Evolutionary conservation across 805 yeast species (phyloP).

Genomic region (Lipomyces mesembrius): DNA sequence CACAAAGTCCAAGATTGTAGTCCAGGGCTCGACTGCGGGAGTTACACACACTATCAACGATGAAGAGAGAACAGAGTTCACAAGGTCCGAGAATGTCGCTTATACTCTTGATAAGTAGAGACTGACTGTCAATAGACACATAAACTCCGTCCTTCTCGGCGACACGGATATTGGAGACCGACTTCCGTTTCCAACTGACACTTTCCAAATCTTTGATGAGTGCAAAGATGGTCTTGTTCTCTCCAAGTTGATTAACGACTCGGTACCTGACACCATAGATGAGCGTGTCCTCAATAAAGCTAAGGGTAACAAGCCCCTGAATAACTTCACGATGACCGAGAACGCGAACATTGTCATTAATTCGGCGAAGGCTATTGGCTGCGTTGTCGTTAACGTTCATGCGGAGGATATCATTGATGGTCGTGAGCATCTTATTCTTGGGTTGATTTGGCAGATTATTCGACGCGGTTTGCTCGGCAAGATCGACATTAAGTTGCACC

Average conservation of each 20-base stretch:
- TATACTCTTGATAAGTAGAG: neutral
- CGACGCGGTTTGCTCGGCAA: constrained; percentile 93
- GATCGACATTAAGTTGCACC: constrained; percentile 94
- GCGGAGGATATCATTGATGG: constrained; percentile 97
- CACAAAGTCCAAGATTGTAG: constrained; percentile 71
- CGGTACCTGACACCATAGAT: constrained; percentile 97
- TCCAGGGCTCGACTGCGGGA: constrained; percentile 85
- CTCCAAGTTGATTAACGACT: constrained; percentile 92
- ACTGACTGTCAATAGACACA: constrained; percentile 59
- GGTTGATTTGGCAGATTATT: constrained; percentile 97
- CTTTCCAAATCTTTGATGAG: constrained; percentile 95
- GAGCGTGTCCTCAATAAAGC: constrained; percentile 95
- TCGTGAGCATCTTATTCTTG: constrained; percentile 91
- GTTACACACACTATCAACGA: constrained; percentile 96
- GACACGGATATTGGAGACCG: constrained; percentile 83
- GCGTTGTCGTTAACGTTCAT: constrained; percentile 96
- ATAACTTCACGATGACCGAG: constrained; percentile 94
- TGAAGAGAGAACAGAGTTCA: constrained; percentile 94
- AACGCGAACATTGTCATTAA: constrained; percentile 97
- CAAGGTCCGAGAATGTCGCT: constrained; percentile 44
- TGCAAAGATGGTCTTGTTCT: constrained; percentile 88
- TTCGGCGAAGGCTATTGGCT: constrained; percentile 98
- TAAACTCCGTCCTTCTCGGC: constrained; percentile 87
- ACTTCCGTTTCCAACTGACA: constrained; percentile 89
- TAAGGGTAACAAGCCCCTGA: constrained; percentile 75